Evolutionary conservation across 345 rosid genomes (phyloP).

Genomic region (Pelargonium nanum): DNA sequence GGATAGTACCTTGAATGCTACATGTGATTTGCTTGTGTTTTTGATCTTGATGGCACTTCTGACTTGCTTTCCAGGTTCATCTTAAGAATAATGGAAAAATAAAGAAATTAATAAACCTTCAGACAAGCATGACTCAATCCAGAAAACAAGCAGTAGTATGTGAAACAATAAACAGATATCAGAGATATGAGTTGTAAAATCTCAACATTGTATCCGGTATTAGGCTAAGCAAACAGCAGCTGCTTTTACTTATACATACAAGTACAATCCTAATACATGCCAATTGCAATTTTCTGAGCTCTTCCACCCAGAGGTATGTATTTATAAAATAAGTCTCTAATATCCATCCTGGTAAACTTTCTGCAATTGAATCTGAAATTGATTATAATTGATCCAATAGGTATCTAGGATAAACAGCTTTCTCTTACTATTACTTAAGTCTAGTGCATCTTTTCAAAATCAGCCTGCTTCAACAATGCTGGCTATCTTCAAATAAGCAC

Average conservation of each 20-base stretch:
- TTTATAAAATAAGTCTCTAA: no score
- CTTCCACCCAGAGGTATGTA: not conserved
- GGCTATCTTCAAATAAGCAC: not conserved
- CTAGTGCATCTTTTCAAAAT: not conserved
- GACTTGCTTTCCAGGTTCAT: constrained; percentile 98
- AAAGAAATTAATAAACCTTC: not conserved
- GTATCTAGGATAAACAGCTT: not conserved
- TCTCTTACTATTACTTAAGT: not conserved
- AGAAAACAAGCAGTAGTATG: not conserved
- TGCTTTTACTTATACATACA: not conserved
- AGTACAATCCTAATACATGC: not conserved
- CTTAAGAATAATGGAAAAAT: constrained; percentile 26
- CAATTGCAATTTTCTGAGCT: not conserved
- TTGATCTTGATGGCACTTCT: constrained; percentile 91
- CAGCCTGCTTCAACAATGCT: not conserved
- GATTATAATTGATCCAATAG: not conserved
- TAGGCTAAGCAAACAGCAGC: not conserved
- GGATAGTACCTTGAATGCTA: constrained; percentile 71
- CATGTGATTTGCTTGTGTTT: constrained; percentile 84
- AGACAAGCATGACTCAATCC: not conserved
- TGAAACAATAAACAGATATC: not conserved
- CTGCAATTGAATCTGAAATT: not conserved
- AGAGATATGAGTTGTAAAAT: not conserved
- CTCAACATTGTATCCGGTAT: not conserved
- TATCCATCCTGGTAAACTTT: not conserved